Percentiles rank a stretch among this genome's conserved stretches.
phyloP scores from a whole-genome alignment of 495 filamentous ascomycete genomes.

The Xylaria nigripes region DNA sequence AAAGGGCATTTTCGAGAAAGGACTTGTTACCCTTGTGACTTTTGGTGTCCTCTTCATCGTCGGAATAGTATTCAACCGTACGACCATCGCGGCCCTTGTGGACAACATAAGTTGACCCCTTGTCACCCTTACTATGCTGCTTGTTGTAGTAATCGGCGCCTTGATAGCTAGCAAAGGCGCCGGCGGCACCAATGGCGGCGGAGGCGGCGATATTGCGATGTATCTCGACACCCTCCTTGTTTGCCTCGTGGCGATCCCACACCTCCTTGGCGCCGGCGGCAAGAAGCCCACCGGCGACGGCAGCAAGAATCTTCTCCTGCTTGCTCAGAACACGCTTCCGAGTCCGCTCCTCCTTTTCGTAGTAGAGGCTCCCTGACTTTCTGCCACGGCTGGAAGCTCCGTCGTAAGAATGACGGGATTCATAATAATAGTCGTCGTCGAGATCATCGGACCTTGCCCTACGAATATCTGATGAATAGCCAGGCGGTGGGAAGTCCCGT shows the following conservation, averaged over 20 bases:
- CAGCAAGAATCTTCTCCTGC: slow-evolving; percentile 53
- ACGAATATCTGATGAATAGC: slow-evolving; percentile 43
- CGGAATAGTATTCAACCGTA: slow-evolving; percentile 41
- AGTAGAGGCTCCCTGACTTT: slow-evolving; percentile 28
- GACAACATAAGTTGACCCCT: slow-evolving; percentile 32
- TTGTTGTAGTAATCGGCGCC: slow-evolving; percentile 50
- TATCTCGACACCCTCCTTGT: slow-evolving; percentile 33
- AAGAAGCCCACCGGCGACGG: slow-evolving; percentile 43
- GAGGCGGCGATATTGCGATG: slow-evolving; percentile 45
- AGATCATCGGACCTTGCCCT: slow-evolving; percentile 45
- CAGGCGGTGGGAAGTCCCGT: slow-evolving; percentile 59
- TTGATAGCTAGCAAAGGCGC: slow-evolving; percentile 46
- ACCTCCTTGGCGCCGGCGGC: slow-evolving; percentile 49
- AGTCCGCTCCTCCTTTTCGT: slow-evolving; percentile 38
- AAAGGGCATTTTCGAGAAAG: slow-evolving; percentile 61
- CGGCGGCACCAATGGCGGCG: slow-evolving; percentile 47
- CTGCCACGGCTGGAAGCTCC: slow-evolving; percentile 31
- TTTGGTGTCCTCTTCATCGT: slow-evolving; percentile 45
- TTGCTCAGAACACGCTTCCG: slow-evolving; percentile 43
- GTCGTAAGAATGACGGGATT: slow-evolving; percentile 32
- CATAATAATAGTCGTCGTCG: slow-evolving; percentile 34
- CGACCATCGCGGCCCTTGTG: slow-evolving; percentile 38
- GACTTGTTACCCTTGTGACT: slow-evolving; percentile 56
- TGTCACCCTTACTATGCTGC: slow-evolving; percentile 39
- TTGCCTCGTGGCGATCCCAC: slow-evolving; percentile 46